Conservation (phyloP, 2,329 filamentous ascomycete genomes). For the Neobulgaria alba region DNA sequence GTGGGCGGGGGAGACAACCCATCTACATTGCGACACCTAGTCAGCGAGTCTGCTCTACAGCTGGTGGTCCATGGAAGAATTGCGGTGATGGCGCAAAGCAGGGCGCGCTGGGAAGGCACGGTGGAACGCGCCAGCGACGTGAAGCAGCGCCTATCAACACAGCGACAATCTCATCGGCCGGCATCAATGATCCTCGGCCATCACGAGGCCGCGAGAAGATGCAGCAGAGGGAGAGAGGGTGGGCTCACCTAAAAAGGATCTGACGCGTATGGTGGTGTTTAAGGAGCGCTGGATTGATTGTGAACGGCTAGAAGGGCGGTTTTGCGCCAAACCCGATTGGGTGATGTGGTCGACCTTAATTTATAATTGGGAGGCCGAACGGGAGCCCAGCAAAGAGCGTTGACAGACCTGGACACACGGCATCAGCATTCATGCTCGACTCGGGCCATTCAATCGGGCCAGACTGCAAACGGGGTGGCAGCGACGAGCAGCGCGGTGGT, state of each 20-base stretch:
- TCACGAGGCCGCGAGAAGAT: slow-evolving; percentile 24
- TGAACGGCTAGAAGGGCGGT: neutral
- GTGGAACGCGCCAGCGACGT: too few species aligned
- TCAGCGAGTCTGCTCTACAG: too few species aligned
- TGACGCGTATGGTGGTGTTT: too few species aligned
- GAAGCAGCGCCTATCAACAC: too few species aligned
- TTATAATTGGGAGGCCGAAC: neutral
- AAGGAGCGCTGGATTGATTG: too few species aligned
- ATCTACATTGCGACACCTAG: slow-evolving; percentile 25
- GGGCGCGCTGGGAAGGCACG: too few species aligned
- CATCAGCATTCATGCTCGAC: neutral
- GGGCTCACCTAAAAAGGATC: slow-evolving; percentile 28
- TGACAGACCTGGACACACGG: neutral
- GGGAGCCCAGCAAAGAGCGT: neutral
- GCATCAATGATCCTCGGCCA: slow-evolving; percentile 15
- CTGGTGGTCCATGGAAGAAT: too few species aligned
- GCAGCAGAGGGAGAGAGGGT: slow-evolving; percentile 18
- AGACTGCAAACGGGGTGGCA: too few species aligned
- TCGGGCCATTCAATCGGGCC: too few species aligned
- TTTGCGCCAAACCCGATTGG: slow-evolving; percentile 1
- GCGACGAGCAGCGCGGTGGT: too few species aligned
- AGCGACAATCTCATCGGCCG: too few species aligned
- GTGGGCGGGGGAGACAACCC: slow-evolving; percentile 34
- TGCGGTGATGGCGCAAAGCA: too few species aligned
- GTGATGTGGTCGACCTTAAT: neutral